phyloP scores from a whole-genome alignment of 2,329 filamentous ascomycete species.

The Xylaria sp. region DNA sequence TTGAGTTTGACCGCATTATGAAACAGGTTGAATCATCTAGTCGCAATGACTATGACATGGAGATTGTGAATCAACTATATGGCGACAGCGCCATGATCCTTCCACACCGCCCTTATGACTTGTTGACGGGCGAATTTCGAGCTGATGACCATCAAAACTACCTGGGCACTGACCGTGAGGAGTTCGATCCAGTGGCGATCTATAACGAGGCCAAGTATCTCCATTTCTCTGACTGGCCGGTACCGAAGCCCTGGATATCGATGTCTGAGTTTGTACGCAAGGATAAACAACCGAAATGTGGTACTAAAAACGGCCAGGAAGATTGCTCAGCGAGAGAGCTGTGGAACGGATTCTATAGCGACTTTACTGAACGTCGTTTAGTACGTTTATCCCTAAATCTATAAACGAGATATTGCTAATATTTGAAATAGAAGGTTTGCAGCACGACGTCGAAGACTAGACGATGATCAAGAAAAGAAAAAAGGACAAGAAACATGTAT shows the following conservation, averaged over 20 bases:
- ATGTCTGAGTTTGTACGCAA: constrained; percentile 43
- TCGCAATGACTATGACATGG: constrained; percentile 69
- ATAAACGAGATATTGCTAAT: constrained; percentile 22
- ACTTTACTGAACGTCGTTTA: constrained; percentile 47
- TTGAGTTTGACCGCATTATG: constrained; percentile 58
- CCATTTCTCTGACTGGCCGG: constrained; percentile 77
- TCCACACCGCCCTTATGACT: constrained; percentile 70
- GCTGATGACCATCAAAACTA: constrained; percentile 58
- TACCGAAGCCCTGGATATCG: constrained; percentile 67
- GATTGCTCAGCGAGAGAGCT: constrained; percentile 49
- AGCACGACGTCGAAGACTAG: constrained; percentile 29
- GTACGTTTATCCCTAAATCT: constrained; percentile 37
- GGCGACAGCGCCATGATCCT: constrained; percentile 67
- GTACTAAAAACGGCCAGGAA: constrained; percentile 43
- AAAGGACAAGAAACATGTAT: constrained; percentile 13
- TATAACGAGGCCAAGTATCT: constrained; percentile 71
- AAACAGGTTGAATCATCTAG: constrained; percentile 48
- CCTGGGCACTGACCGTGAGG: constrained; percentile 53
- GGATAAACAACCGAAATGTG: constrained; percentile 49
- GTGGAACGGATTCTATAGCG: constrained; percentile 51
- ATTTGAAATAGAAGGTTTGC: constrained; percentile 34
- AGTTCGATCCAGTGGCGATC: constrained; percentile 66
- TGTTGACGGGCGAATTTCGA: constrained; percentile 72
- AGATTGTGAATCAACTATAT: constrained; percentile 72
- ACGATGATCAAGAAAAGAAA: constrained; percentile 15